Evolutionary conservation across 2,329 filamentous ascomycete species (phyloP), one percentile per base, ranked within the genome.

Genomic region (Aspergillus transmontanensis): DNA sequence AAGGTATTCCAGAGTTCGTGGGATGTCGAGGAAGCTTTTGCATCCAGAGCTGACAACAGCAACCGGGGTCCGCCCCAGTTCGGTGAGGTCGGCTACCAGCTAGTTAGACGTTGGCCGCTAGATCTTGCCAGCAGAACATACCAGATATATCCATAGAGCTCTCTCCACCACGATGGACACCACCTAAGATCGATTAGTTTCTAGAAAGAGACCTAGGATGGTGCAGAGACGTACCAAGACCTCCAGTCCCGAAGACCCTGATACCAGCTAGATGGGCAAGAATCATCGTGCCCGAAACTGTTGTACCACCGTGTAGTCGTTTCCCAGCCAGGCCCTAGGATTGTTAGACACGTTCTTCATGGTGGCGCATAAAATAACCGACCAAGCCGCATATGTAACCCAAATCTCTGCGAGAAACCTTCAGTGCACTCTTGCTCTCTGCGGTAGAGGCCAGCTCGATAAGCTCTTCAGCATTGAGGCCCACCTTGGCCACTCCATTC

Each of bases 1-100:
- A 4, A 90, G 81, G 70, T 88, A 89, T 80, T 99, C 95, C 6
- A 99, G 84, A 0, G 95, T 99, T 58, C 92, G 86, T 2, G 91
- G 89, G 64, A 97, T 93, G 74, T 99, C 95, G 43, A 99, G 84
- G 77, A 99, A 98, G 66, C 94, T 95, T 81, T 99, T 99, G 81
- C 93, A 96, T 16, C 95, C 95, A 68, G 91, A 93, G 77, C 90
- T 91, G 58, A 99, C 84, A 2, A 99, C 94, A 30, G 94, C 90
- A 58, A 99, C 90, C 12, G 92, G 88, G 9, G 94, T 97, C 62
- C 93, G 86, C 19, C 95, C 94, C 57, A 99, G 86, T 82, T 98
- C 95, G 4, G 92, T 97, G 64, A 99, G 84, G 79, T 99, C 95
- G 46, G 95, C 94, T 80, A 54, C 39, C 53, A 50, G n/a, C 7